phyloP scores from a whole-genome alignment of 164 flowering plant species.

The Magnolia changhungtana region DNA sequence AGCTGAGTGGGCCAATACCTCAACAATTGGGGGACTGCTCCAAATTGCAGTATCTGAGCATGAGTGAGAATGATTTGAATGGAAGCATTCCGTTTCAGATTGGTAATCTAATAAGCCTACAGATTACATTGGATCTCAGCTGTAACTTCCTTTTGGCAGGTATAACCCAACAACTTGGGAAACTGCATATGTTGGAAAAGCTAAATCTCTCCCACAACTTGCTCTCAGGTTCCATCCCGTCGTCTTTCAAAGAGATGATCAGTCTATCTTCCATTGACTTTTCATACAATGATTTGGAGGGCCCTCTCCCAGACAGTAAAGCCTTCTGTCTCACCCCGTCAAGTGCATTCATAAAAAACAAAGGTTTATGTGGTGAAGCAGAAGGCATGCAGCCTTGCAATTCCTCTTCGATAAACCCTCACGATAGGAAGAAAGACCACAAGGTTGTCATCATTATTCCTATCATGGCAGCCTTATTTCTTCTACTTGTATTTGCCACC shows the following conservation, averaged over 20 bases:
- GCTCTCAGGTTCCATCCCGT: conserved; percentile 20
- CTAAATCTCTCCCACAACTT: conserved; percentile 20
- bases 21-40: conserved; percentile 3
- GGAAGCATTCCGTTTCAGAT: conserved; percentile 11
- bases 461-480: background rate
- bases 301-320: conserved; percentile 6
- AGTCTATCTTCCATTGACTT: conserved; percentile 4
- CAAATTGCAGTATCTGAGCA: conserved; percentile 1
- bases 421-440: background rate
- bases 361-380: conserved; percentile 6
- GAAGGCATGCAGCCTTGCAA: conserved; percentile 7
- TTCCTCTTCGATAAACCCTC: background rate
- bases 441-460: background rate
- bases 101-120: background rate
- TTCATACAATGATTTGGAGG: conserved; percentile 14
- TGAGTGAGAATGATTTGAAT: conserved; percentile 7
- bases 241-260: conserved; percentile 9
- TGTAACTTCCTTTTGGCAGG: background rate
- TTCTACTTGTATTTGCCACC: background rate
- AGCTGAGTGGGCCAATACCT: background rate
- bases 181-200: background rate
- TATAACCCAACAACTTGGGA: conserved; percentile 7
- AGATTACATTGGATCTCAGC: background rate
- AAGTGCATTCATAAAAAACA: conserved; percentile 3
- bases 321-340: background rate